A percentile compares a stretch with the other conserved stretches of the same genome.
phyloP scores from a whole-genome alignment of 192 early-diverging fungal species.

The Entomortierella lignicola region DNA sequence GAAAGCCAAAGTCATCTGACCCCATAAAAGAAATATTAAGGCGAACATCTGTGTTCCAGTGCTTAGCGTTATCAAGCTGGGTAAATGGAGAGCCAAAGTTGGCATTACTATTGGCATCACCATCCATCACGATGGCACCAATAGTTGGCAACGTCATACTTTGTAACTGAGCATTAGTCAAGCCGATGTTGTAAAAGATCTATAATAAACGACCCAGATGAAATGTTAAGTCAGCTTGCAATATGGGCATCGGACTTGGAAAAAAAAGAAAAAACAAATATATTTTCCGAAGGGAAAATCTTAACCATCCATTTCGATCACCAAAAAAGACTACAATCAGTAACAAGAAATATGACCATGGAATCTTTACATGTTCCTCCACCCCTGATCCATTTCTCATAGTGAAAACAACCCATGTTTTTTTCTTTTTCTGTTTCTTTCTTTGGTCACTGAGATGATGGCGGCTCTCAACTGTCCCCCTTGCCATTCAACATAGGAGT shows the following conservation, averaged over 20 bases:
- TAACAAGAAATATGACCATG: too few species aligned
- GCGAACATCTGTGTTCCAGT: constrained; percentile 28
- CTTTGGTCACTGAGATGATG: too few species aligned
- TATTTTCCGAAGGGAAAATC: background rate
- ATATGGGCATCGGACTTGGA: background rate
- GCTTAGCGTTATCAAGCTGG: constrained; percentile 28
- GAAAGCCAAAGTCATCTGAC: constrained; percentile 11
- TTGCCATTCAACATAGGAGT: background rate
- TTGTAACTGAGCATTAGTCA: constrained; percentile 20
- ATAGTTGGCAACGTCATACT: constrained; percentile 26
- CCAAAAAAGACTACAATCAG: too few species aligned
- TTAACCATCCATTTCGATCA: too few species aligned
- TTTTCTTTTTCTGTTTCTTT: too few species aligned
- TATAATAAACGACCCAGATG: background rate
- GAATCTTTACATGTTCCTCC: too few species aligned
- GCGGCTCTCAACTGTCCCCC: too few species aligned
- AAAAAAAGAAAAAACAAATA: background rate
- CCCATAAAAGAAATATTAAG: constrained; percentile 43
- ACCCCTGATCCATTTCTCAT: too few species aligned
- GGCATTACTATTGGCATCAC: constrained; percentile 30
- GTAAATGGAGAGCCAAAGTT: constrained; percentile 49
- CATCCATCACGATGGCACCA: constrained; percentile 46
- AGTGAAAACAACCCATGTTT: too few species aligned
- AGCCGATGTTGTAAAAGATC: constrained; percentile 29
- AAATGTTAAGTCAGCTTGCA: background rate